These are phyloP conservation scores for Zygosaccharomyces kombuchaensis DNA, from an alignment of 805 yeast species.

Conservation along the genomic window DNA sequence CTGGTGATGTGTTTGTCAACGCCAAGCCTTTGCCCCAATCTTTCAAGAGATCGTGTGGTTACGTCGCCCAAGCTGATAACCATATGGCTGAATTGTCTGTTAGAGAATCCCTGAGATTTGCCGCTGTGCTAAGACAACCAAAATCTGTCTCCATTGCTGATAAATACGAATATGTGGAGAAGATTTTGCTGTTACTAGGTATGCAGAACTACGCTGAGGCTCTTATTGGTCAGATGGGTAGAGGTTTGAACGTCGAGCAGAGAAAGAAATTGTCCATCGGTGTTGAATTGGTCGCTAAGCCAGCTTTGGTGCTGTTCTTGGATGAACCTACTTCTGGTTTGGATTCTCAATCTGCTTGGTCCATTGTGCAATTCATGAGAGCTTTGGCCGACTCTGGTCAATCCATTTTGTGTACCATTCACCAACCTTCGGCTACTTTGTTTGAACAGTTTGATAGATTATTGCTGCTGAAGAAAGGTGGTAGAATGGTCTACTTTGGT, in stretches of 20 bases:
- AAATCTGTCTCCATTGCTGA: conserved; percentile 50
- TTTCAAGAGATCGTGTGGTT: conserved; percentile 74
- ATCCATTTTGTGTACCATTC: conserved; percentile 71
- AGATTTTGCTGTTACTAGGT: conserved; percentile 60
- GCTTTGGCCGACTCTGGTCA: conserved; percentile 68
- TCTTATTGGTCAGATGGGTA: conserved; percentile 72
- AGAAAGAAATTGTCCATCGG: conserved; percentile 66
- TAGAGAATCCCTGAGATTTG: conserved; percentile 66
- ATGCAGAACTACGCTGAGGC: conserved; percentile 73
- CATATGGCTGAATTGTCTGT: conserved; percentile 68
- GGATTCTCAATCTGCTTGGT: conserved; percentile 65
- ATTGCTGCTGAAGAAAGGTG: conserved; percentile 67
- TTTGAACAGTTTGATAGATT: conserved; percentile 66
- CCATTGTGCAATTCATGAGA: conserved; percentile 62
- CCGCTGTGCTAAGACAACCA: conserved; percentile 72
- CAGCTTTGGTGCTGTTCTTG: conserved; percentile 55
- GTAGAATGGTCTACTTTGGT: conserved; percentile 77
- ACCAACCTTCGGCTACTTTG: conserved; percentile 70
- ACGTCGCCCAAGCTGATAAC: conserved; percentile 77
- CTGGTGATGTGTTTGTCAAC: conserved; percentile 70
- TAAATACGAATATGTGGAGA: conserved; percentile 64
- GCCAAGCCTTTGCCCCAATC: conserved; percentile 56
- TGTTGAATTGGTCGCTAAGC: conserved; percentile 68
- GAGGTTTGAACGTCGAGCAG: conserved; percentile 66
- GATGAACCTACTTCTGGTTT: conserved; percentile 76